Percentiles rank a stretch among this genome's conserved stretches.
These are phyloP conservation scores for Schizosaccharomyces versatilis DNA, from an alignment of 1,139 yeast species.

Conservation along the genomic window DNA sequence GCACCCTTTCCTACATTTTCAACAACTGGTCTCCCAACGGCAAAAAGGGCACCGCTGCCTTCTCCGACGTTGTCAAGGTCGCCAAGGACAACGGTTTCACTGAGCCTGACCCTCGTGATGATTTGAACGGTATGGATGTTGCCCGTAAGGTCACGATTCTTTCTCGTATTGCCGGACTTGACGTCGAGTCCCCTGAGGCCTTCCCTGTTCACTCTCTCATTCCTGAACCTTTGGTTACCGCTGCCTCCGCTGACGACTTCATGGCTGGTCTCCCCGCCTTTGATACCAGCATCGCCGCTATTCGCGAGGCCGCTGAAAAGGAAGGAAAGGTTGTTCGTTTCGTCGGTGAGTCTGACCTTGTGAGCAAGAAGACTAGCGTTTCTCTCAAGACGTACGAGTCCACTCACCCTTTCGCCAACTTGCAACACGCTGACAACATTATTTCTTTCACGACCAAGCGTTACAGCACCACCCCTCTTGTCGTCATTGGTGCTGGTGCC, in stretches of 20 bases:
- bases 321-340: constrained; percentile 77
- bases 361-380: constrained; percentile 33
- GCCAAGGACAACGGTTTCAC: constrained; percentile 90
- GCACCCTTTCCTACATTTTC: constrained; percentile 88
- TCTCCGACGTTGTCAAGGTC: constrained; percentile 68
- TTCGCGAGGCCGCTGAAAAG: constrained; percentile 59
- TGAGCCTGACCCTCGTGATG: constrained; percentile 98
- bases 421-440: constrained; percentile 90
- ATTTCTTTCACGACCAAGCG: constrained; percentile 77
- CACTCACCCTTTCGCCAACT: constrained; percentile 86
- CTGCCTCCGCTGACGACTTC: constrained; percentile 25
- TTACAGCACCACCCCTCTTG: constrained; percentile 64
- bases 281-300: constrained; percentile 54
- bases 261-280: constrained; percentile 57
- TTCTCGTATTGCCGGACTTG: constrained; percentile 74
- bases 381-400: constrained; percentile 60
- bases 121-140: constrained; percentile 87
- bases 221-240: constrained; percentile 64
- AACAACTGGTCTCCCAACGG: constrained; percentile 57
- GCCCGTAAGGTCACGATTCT: constrained; percentile 93
- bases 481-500: constrained; percentile 96
- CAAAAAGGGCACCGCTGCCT: constrained; percentile 28
- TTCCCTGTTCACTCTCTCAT: constrained; percentile 87
- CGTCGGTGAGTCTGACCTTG: constrained; percentile 71
- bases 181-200: constrained; percentile 76